Evolutionary conservation across 148 eudicot genomes (phyloP), one percentile per base, ranked within the genome.

Genomic region (Rhododendron mucronatum): DNA sequence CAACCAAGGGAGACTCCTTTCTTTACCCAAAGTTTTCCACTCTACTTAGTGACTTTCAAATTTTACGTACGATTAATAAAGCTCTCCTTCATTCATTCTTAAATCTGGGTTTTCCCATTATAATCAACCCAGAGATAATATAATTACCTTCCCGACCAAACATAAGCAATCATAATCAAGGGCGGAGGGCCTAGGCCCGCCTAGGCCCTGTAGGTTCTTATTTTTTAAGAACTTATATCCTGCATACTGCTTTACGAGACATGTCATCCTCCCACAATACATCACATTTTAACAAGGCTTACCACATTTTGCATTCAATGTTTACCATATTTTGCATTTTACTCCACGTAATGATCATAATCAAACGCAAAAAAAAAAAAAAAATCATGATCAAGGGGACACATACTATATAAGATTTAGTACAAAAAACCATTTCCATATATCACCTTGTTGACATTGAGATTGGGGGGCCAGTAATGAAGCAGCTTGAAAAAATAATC

Each of bases 401-500:
- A 21, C n/a, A 21, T 20, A 4, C 1, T 1, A 59, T 5, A 59
- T 18, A 57, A 18, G 7, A 15, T 55, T 20, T 20, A 47, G 50
- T 9, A 59, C 23, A 59, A 20, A 59, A 59, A 20, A 20, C n/a
- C 65, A 59, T 7, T 59, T 21, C 65, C n/a, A 10, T 9, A 3
- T 3, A 20, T 39, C 93, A 96, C 99, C 98, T 94, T 92, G 83
- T 96, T 96, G 51, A 92, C 80, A 80, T 85, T 88, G 45, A 95
- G 21, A 88, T 93, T 91, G 1, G 92, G 84, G 11, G 95, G 87
- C 99, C 99, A 96, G 45, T 82, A 78, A 85, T 94, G 99, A 53
- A 96, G 90, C 8, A 94, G 81, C 91, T 92, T 92, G 84, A 80
- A 92, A 67, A 95, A 94, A 80, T 94, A 96, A 91, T 95, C 94